Base-by-base conservation (phyloP, 129 eudicot species). In the Mikania micrantha region DNA sequence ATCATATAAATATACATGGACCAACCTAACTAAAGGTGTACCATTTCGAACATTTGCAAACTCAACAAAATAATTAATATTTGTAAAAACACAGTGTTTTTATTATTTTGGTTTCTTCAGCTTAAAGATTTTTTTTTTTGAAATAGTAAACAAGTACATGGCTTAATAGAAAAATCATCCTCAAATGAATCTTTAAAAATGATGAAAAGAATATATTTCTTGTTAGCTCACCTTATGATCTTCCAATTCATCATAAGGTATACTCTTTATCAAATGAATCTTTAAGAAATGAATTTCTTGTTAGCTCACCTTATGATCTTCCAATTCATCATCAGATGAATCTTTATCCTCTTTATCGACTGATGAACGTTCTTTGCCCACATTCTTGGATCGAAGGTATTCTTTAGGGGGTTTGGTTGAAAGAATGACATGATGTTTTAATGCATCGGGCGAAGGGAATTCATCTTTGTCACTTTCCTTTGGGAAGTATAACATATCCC, bases 351-450 rank as follows among this genome's bases (percentile, higher is more conserved):
- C n/a, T n/a, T n/a, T n/a, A n/a, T n/a, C n/a, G n/a, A n/a, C 25
- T 5, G 54, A 47, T 47, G 54, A 80, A 64, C 54, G 61, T 60
- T 75, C 86, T 75, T 61, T 67, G 15, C 73, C 81, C 28, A 36
- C 59, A 36, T 19, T 38, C 71, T 90, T 84, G 21, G 79, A 48
- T 31, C 53, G 90, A 52, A 90, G 88, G 79, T 87, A 90, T 61
- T 90, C 97, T 71, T 87, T 90, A 0, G 97, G 97, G 19, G 96
- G 90, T 77, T 91, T 91, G 9, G 97, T 87, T 39, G 97, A 91
- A 35, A 91, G 87, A 74, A 91, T 75, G 6, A 91, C 75, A 3
- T 69, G 82, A 49, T 83, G 60, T 71, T 88, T 91, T 39, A 91
- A 45, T 28, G 54, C 71, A 65, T 85, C 87, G 1, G 93, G 95